Base-by-base conservation (phyloP, 495 filamentous ascomycete genomes). In the Tuber indicum region DNA sequence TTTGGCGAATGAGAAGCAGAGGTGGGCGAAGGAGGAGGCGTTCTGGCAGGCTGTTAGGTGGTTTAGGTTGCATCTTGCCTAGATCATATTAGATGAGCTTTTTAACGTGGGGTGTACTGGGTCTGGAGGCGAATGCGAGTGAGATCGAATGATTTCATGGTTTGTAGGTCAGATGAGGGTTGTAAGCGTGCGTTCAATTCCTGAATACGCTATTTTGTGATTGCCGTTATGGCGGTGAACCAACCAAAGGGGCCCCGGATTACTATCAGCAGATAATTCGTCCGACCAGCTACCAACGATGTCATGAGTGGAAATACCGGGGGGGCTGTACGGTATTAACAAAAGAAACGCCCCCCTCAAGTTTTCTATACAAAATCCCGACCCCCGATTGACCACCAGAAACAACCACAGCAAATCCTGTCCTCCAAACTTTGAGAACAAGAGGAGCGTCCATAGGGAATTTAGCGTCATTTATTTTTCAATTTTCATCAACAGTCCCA, bases 11-110 rank as follows among this genome's bases (percentile, higher is more conserved):
- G 89, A 88, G 82, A 74, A 85, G 66, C 84, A 89, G 84, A 93
- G 90, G 87, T 96, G 87, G 77, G 91, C 92, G 72, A 94, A 94
- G 88, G 92, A 97, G 86, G 89, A 91, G 86, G 93, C 93, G 42
- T 96, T 96, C 83, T 82, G 87, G 74, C 93, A 96, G 86, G 93
- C 93, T 74, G 87, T 94, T 70, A 82, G 84, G 71, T 97, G 94
- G 93, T 96, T 96, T 82, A 72, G 41, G 58, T 36, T 66, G 32
- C 58, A 66, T 66, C 58, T 66, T 36, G 26, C 58, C 26, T 66
- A 36, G 16, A 1, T 66, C 17, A 36, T 0, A 5, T 66, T 17
- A 36, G 58, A 36, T 36, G 26, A 16, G 52, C 12, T 36, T 66
- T 14, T 66, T 16, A 36, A 6, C 17, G 26, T 8, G 12, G 58